Evolutionary conservation across 805 yeast genomes (phyloP).

Genomic region (Saturnispora silvae): DNA sequence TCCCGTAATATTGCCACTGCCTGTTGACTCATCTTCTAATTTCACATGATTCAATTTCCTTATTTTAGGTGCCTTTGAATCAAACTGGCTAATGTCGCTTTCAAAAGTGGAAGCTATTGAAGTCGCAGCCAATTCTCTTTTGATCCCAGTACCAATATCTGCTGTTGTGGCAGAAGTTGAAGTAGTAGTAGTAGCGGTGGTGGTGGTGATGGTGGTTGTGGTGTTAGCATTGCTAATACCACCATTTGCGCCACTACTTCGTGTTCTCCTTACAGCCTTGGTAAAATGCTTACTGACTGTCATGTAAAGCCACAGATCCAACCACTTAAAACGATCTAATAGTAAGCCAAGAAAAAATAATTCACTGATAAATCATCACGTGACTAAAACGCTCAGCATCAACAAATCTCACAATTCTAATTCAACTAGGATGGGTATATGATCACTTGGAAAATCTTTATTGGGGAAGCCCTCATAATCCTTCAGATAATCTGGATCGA

Average conservation of each 20-base stretch:
- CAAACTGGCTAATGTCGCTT: conserved; percentile 7
- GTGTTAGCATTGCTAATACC: no score
- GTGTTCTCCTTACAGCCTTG: no score
- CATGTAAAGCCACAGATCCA: conserved; percentile 5
- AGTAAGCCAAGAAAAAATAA: no score
- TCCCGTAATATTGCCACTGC: not conserved
- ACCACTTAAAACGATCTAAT: no score
- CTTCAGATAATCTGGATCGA: conserved; percentile 26
- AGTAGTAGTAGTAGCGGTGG: no score
- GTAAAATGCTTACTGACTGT: conserved; percentile 11
- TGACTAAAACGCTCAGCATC: no score
- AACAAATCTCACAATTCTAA: conserved; percentile 13
- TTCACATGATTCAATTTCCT: conserved; percentile 10
- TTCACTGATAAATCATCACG: no score
- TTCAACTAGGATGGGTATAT: conserved; percentile 23
- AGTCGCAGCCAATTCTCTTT: not conserved
- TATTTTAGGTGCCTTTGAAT: conserved; percentile 3
- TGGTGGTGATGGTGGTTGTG: no score
- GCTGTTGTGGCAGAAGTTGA: no score
- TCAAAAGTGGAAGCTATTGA: no score
- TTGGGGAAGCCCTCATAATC: conserved; percentile 40
- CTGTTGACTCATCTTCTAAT: conserved; percentile 3
- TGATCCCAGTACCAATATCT: not conserved
- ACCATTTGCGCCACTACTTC: no score
- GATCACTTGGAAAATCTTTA: conserved; percentile 47